Base-by-base conservation (phyloP, 805 yeast species). In the Yarrowia porcina region DNA sequence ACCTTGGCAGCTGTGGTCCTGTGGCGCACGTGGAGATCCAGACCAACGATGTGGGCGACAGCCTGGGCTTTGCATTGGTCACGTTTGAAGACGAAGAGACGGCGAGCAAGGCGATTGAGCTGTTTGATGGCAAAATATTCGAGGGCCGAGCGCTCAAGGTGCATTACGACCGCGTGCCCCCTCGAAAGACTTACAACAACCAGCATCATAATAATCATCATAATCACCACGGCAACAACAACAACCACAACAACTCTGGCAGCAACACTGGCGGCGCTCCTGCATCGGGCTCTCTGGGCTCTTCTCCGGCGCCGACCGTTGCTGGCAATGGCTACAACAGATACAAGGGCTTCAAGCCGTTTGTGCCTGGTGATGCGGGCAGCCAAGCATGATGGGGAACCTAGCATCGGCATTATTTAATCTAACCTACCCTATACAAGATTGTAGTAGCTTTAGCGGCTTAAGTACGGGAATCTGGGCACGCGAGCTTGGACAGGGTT, bases 11-110 rank as follows among this genome's bases (percentile, higher is more conserved):
- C 11, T 70, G 70, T 4, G 73, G 71, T 20, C 67, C 66, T 45
- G 66, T 70, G 15, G 54, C 63, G 20, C 68, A 74, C 11, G 77
- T 78, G 23, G 81, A 79, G 57, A 75, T 79, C 20, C 77, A 79
- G 15, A 67, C 63, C n/a, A 69, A 71, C 49, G 67, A 64, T 3
- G 75, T 74, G 45, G 83, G 83, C 12, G 67, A 70, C 1, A 70
- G 77, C 32, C 80, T 84, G 67, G 90, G 91, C 1, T 86, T 83
- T 75, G 90, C 90, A 1, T 80, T 86, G 52, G 88, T 84, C 1
- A 77, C 80, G 4, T 84, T 83, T 23, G 76, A 76, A 0, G 71
- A 77, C 38, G 77, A 75, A 32, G 76, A 72, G 9, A 82, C 82
- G 35, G 82, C 88, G 4, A 74, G 74, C 4, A 74, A 74, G 41